phyloP scores from a whole-genome alignment of 148 eudicot genomes.

The Limonium bicolor region DNA sequence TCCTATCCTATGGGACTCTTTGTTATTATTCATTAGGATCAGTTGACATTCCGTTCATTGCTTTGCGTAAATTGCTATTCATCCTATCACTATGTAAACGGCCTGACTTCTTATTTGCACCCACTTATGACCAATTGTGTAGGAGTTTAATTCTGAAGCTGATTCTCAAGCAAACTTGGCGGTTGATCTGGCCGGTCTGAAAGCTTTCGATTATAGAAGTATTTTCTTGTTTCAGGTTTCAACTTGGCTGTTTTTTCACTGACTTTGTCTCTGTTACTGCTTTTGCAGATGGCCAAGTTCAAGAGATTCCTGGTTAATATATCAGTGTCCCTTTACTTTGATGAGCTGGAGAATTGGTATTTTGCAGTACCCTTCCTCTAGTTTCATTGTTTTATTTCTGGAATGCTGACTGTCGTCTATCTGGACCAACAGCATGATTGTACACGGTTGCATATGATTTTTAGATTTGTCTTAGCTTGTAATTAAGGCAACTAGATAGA shows the following conservation, averaged over 20 bases:
- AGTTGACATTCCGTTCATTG: neutral
- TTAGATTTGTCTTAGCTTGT: no score
- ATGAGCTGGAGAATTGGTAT: no score
- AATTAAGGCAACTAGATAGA: no score
- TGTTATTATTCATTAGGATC: neutral
- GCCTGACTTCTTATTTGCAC: slow-evolving; percentile 4
- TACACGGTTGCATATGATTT: no score
- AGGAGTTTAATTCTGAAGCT: slow-evolving; percentile 72
- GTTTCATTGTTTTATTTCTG: no score
- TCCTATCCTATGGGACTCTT: no score
- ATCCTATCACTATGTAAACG: neutral
- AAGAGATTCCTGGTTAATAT: no score
- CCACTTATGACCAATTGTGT: no score
- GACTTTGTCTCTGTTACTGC: slow-evolving; percentile 3
- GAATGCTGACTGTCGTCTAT: no score
- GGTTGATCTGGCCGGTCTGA: slow-evolving; percentile 38
- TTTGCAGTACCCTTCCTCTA: no score
- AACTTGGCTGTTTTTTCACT: neutral
- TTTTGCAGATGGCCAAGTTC: slow-evolving; percentile 56
- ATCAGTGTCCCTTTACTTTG: no score
- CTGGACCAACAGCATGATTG: no score
- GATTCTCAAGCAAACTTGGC: slow-evolving; percentile 82
- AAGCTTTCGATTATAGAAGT: neutral
- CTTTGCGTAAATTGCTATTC: neutral
- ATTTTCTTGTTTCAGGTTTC: neutral